These are phyloP conservation scores for Penicillium sp. DNA, from an alignment of 2,329 filamentous ascomycete genomes.

Conservation along the genomic window DNA sequence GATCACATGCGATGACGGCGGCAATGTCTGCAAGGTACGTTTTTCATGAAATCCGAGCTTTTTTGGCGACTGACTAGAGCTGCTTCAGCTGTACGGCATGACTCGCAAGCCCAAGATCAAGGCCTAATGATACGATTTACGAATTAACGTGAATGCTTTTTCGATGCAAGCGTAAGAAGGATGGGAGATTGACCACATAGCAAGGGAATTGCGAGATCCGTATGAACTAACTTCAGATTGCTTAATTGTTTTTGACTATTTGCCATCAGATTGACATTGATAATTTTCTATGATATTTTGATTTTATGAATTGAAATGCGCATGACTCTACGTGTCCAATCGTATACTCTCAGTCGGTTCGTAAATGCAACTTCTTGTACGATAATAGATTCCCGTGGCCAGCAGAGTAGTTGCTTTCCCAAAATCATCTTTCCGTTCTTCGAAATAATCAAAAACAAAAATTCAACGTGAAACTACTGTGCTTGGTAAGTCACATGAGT, in stretches of 20 bases:
- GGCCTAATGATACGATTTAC: slow-evolving; percentile 1
- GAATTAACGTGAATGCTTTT: background rate
- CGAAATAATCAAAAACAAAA: too few relatives aligned
- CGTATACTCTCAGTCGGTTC: too few relatives aligned
- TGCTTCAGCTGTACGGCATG: slow-evolving; percentile 25
- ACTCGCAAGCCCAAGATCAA: slow-evolving; percentile 18
- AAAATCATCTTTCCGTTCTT: too few relatives aligned
- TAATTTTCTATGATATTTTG: background rate
- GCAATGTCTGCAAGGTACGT: slow-evolving; percentile 53
- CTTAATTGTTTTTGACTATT: background rate
- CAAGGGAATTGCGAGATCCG: background rate
- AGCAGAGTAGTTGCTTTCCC: too few relatives aligned
- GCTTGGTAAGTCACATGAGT: background rate
- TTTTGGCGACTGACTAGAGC: slow-evolving; percentile 4
- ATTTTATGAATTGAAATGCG: background rate
- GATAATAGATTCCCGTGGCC: too few relatives aligned
- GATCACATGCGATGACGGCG: slow-evolving; percentile 66
- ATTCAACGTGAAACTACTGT: too few relatives aligned
- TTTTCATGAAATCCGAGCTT: background rate
- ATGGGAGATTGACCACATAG: background rate
- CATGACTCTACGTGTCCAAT: too few relatives aligned
- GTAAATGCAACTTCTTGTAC: too few relatives aligned
- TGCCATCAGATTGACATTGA: background rate
- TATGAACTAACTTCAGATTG: background rate
- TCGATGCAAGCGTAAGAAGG: background rate